Base-by-base conservation (phyloP, 768 basidiomycete genomes). In the Termitomyces sp. region DNA sequence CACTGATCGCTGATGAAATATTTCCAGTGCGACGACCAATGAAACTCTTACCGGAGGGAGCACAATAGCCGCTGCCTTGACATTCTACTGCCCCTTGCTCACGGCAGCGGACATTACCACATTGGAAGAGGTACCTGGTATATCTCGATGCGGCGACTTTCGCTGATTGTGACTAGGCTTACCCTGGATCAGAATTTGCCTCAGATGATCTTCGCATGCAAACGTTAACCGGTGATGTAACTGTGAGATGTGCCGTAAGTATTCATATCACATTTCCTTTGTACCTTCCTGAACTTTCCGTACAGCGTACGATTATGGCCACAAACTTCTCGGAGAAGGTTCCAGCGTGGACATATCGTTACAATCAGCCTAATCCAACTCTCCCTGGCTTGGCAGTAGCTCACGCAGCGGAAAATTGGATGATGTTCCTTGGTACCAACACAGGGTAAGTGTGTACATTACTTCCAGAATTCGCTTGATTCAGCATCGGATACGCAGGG, bases 341-440 rank as follows among this genome's bases (percentile, higher is more conserved):
- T 16, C 69, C 70, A 16, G 68, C 79, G 2, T 86, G 76, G 76
- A 81, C 80, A 13, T 86, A 85, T 62, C 76, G 84, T 27, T 86
- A 84, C 67, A 85, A 86, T 67, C 81, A 85, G 58, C 70, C 74
- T 4, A 79, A 82, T 53, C 80, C 80, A 7, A 79, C 80, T 0
- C 59, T 61, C 4, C 70, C 70, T 16, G 70, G 71, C 18, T 52
- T 66, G 0, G 70, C 51, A 9, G 79, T 82, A 1, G 67, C 53
- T 1, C 85, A 86, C 60, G 78, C 85, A 7, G 76, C 86, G 0
- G 86, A 85, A 65, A 85, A 87, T 63, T 86, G 82, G 81, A 85
- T 85, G 82, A 82, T 86, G 84, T 86, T 85, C 71, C 67, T 69
- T 22, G 85, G 87, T 1, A 79, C 75, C 1, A 81, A 81, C 57